phyloP scores from a whole-genome alignment of 257 asterid genomes.

The Solanum pimpinellifolium region DNA sequence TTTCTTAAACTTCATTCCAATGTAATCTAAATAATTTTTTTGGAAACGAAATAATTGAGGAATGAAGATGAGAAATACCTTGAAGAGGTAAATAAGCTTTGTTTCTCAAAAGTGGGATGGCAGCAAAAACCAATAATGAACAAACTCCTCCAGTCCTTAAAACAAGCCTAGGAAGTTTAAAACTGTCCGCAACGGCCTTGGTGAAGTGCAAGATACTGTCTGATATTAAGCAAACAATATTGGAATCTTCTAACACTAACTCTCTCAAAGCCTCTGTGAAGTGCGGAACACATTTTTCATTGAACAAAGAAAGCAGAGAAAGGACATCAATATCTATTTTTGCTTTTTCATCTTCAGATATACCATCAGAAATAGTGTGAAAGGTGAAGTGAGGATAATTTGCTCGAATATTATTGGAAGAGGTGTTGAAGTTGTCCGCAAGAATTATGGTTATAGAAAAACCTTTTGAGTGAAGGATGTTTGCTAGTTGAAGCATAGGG shows the following conservation, averaged over 20 bases:
- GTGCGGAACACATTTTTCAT: background rate
- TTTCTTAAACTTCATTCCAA: no score
- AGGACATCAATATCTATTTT: background rate
- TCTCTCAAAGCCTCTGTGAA: background rate
- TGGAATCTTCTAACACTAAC: background rate
- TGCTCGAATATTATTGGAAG: background rate
- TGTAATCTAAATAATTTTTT: no score
- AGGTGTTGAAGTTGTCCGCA: background rate
- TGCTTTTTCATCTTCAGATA: background rate
- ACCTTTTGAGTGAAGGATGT: constrained; percentile 6
- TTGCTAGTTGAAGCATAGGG: constrained; percentile 12
- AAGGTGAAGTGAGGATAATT: no score
- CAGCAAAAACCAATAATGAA: background rate
- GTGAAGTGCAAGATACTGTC: constrained; percentile 7
- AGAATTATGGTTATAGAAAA: constrained; percentile 3
- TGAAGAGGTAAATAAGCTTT: constrained; percentile 6
- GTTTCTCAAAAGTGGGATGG: background rate
- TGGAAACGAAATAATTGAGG: no score
- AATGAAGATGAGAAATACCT: background rate
- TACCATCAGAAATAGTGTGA: no score
- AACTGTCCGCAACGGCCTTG: background rate
- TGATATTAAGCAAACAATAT: constrained; percentile 4
- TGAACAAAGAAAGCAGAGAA: background rate
- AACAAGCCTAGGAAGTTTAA: background rate
- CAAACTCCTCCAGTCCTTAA: constrained; percentile 8